phyloP scores from a whole-genome alignment of 805 yeast genomes.

The Saccharomyces mikatae region DNA sequence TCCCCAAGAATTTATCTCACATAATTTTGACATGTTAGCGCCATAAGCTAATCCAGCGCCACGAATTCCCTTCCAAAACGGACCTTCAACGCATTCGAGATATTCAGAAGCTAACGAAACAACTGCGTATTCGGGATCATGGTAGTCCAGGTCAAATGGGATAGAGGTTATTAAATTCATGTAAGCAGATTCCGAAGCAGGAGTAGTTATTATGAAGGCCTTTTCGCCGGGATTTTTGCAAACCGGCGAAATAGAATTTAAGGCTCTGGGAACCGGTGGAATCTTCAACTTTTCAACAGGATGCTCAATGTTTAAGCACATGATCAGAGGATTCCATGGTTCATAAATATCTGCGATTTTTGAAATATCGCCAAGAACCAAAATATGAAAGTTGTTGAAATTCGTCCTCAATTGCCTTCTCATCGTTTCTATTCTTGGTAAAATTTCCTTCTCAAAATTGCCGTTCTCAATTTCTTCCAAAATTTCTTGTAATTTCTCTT shows the following conservation, averaged over 20 bases:
- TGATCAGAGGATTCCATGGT: conserved; percentile 20
- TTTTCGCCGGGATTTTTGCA: conserved; percentile 44
- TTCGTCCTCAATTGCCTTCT: conserved; percentile 42
- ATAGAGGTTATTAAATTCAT: conserved; percentile 51
- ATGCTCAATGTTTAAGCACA: conserved; percentile 6
- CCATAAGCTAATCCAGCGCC: conserved; percentile 95
- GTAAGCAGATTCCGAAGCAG: conserved; percentile 79
- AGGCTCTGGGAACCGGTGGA: conserved; percentile 44
- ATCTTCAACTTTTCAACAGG: conserved; percentile 5
- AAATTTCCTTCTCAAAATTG: conserved; percentile 32
- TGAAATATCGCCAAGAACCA: conserved; percentile 62
- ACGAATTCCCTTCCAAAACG: conserved; percentile 92
- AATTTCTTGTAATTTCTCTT: conserved; percentile 43
- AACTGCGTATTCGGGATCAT: conserved; percentile 55
- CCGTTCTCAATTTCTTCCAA: conserved; percentile 48
- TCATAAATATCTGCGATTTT: conserved; percentile 32
- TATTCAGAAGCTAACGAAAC: conserved; percentile 67
- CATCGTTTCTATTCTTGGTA: conserved; percentile 37
- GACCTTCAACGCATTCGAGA: conserved; percentile 86
- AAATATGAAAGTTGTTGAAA: conserved; percentile 52
- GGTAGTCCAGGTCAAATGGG: conserved; percentile 38
- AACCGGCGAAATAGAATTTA: conserved; percentile 43
- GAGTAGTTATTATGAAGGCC: conserved; percentile 61
- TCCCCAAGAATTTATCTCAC: conserved; percentile 60
- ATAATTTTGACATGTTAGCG: conserved; percentile 49